Evolutionary conservation across 768 basidiomycete genomes (phyloP).

Genomic region (Serendipita sp.): DNA sequence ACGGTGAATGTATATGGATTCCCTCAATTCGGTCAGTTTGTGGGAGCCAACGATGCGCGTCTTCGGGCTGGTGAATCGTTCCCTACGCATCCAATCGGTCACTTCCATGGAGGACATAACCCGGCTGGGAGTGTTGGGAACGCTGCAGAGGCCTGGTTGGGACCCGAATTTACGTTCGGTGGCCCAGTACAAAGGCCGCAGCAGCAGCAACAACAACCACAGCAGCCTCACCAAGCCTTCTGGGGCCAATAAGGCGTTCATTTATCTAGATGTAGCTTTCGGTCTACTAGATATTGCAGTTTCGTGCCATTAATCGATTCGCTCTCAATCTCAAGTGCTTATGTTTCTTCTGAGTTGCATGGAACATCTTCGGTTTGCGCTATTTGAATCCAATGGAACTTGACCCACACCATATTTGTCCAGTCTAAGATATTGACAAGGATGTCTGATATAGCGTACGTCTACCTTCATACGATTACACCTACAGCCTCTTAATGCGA

Average conservation of each 20-base stretch:
- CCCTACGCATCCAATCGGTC: neutral
- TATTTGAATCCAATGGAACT: neutral
- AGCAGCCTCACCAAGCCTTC: neutral
- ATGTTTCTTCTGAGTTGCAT: neutral
- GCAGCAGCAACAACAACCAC: neutral
- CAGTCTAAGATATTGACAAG: neutral
- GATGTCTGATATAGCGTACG: neutral
- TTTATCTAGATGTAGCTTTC: neutral
- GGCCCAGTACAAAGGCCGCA: neutral
- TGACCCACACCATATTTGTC: neutral
- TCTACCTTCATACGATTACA: neutral
- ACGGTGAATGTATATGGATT: neutral
- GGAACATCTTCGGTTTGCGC: neutral
- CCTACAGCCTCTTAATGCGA: too few relatives aligned
- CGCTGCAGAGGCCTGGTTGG: neutral
- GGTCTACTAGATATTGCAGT: neutral
- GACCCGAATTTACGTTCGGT: neutral
- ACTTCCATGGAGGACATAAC: neutral
- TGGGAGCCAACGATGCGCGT: neutral
- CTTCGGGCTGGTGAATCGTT: conserved; percentile 1
- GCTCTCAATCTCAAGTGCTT: neutral
- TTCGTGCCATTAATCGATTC: neutral
- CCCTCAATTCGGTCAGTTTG: neutral
- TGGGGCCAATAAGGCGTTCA: neutral
- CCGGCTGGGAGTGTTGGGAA: neutral